These are phyloP conservation scores for Erodium trifolium DNA, from an alignment of 441 rosid species.

Conservation along the genomic window DNA sequence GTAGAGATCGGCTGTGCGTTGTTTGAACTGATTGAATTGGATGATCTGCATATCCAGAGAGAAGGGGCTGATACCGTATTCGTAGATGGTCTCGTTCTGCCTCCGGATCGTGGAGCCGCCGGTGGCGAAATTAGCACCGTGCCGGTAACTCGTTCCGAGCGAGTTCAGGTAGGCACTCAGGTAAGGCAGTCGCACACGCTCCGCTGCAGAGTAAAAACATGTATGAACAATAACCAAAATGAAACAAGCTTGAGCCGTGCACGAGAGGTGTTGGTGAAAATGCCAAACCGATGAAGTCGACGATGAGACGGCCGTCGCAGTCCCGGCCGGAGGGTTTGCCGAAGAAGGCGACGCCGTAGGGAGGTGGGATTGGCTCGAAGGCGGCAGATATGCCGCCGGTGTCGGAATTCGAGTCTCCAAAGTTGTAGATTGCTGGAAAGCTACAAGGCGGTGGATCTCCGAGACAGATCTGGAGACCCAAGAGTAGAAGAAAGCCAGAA, in stretches of 20 bases:
- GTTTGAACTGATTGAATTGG: not conserved
- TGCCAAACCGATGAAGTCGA: not conserved
- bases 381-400: constrained; percentile 88
- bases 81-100: constrained; percentile 6
- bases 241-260: no score
- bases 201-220: not conserved
- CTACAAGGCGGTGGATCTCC: constrained; percentile 33
- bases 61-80: constrained; percentile 4
- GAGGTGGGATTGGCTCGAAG: constrained; percentile 19
- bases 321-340: not conserved
- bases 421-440: constrained; percentile 80
- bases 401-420: constrained; percentile 88
- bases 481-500: no score
- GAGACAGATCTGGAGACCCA: no score
- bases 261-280: not conserved
- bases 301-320: not conserved
- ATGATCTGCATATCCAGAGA: constrained; percentile 4
- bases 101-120: not conserved
- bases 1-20: constrained; percentile 1
- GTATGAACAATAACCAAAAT: no score
- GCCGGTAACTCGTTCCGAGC: not conserved
- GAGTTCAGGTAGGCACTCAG: constrained; percentile 1
- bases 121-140: not conserved
- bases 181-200: not conserved
- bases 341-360: no score